Base-by-base conservation (phyloP, 208 protist species). In the Trypanosoma rangeli region DNA sequence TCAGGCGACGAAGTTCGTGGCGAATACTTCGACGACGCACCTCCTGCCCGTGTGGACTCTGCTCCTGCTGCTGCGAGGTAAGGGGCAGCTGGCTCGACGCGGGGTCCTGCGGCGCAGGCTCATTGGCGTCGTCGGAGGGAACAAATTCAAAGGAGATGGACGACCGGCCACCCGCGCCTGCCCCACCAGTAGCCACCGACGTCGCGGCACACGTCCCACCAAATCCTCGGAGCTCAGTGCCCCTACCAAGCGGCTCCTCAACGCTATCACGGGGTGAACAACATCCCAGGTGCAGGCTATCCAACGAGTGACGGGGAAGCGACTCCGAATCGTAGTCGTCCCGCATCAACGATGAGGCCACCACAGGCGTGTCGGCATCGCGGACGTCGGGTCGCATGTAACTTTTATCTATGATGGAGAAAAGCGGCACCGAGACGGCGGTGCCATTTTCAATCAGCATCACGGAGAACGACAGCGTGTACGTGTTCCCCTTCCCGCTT, bases 391-490 rank as follows among this genome's bases (percentile, higher is more conserved):
- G 72, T 16, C 80, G 80, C 37, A 79, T 78, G 74, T 91, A 92
- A 24, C 80, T 93, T 69, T 93, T 94, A 60, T 94, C 80, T 46
- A 96, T 79, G 46, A 96, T 74, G 13, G 83, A 69, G 20, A 83
- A 78, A 49, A 96, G 80, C n/a, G 91, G 88, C 33, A 94, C 82
- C 29, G 78, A 83, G 20, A 89, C 74, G 28, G 83, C 84, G 22
- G 77, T 73, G 59, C 91, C 88, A 70, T 96, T 92, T 44, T 96
- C 85, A 59, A 96, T 96, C 59, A 96, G 84, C 81, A 96, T 86
- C 28, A 96, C 90, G 24, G 86, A 93, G 68, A 96, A 79, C 20
- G 82, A 90, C 42, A 96, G 85, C 20, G 86, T 81, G 64, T 94
- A 94, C 1, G 60, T 16, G 9, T 56, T 75, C 54, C 65, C 74